Evolutionary conservation across 305 asterid genomes (phyloP), one percentile per base, ranked within the genome.

Genomic region (Plantago lanceolata): DNA sequence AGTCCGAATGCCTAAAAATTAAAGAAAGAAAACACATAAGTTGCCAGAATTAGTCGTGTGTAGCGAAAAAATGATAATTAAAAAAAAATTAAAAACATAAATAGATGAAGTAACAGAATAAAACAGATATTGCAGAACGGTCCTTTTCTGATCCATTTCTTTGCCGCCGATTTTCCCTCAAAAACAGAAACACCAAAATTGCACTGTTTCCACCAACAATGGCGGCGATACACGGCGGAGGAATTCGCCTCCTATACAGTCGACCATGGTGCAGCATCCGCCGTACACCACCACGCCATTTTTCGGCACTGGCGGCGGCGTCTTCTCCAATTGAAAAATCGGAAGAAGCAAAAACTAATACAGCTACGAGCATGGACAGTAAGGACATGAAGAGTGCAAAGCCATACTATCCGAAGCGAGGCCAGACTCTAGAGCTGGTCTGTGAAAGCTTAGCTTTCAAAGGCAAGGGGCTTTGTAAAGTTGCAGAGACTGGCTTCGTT

Each of bases 401-500:
- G 14, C 43, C 93, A 18, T 85, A 69, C 74, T 92, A 78, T 64
- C 98, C 97, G 13, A 92, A 89, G 82, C 77, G 88, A 74, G 98
- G 97, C 35, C 90, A 89, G 77, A 89, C 88, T 1, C 69, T 92
- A 76, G 96, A 89, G 81, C 81, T 89, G 53, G 91, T 79, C 8
- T 89, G 98, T 60, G 97, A 92, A 84, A 75, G 83, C 72, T 77
- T 92, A 63, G 98, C 94, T 35, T 92, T 77, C 71, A 92, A 92
- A 79, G 98, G 96, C 37, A 89, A 87, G 71, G 98, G 98, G 6
- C 52, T 92, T 61, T 89, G 98, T 66, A 92, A 84, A 76, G 98
- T 92, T 19, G 78, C 84, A 5, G 92, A 82, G 43, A 78, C 94
- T 19, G 97, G 97, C 17, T 92, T 76, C 68, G 68, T 92, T 45